Evolutionary conservation across 2,329 filamentous ascomycete species (phyloP).

Genomic region (Claviceps lovelessii): DNA sequence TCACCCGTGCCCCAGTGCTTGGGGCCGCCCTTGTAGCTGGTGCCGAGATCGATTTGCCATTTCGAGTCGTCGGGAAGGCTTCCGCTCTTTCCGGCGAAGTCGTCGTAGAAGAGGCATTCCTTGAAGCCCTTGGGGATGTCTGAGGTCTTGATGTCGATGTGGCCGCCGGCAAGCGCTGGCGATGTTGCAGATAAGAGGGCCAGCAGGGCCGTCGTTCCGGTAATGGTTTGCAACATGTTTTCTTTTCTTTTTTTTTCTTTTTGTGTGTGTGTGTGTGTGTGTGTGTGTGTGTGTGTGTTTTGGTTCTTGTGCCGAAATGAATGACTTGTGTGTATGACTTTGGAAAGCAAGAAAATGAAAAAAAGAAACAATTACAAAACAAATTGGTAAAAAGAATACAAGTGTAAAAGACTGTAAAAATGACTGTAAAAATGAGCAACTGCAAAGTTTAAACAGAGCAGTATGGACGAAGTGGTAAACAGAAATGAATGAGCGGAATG

Average conservation of each 20-base stretch:
- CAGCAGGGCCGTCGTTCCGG: neutral
- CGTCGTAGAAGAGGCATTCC: slow-evolving; percentile 15
- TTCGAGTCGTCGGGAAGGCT: slow-evolving; percentile 22
- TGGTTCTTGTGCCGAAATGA: neutral
- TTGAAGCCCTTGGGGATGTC: slow-evolving; percentile 7
- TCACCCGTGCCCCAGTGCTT: slow-evolving; percentile 35
- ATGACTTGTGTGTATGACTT: neutral
- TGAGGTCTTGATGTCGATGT: neutral
- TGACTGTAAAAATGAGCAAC: neutral
- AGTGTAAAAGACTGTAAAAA: too few species aligned
- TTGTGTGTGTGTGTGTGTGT: too few species aligned
- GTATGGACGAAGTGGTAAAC: neutral
- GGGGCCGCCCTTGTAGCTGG: slow-evolving; percentile 26
- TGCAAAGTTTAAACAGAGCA: too few species aligned
- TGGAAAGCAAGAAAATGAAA: too few species aligned
- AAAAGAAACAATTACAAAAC: too few species aligned
- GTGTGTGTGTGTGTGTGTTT: too few species aligned
- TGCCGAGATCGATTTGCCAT: slow-evolving; percentile 32
- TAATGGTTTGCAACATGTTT: neutral
- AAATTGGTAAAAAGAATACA: too few species aligned
- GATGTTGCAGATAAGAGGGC: neutral
- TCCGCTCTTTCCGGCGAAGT: slow-evolving; percentile 10
- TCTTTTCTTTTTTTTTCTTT: neutral
- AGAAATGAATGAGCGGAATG: neutral
- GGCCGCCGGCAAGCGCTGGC: neutral